These are phyloP conservation scores for Tuber melanosporum DNA, from an alignment of 495 filamentous ascomycete species.

Conservation along the genomic window DNA sequence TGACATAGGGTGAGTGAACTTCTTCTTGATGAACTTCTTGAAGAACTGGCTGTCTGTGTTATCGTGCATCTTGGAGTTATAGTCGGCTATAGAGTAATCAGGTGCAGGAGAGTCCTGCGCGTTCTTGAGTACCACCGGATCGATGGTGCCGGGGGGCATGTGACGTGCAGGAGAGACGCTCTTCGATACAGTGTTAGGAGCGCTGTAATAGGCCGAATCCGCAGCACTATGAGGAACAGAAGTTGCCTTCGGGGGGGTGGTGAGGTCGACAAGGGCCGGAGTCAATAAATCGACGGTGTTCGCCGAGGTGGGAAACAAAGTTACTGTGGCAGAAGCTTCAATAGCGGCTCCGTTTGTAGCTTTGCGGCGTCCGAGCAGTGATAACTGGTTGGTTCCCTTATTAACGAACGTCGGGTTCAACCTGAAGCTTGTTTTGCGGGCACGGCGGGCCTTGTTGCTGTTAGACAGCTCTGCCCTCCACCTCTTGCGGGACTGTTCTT, in stretches of 20 bases:
- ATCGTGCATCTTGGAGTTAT: conserved; percentile 28
- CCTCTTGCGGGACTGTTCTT: conserved; percentile 35
- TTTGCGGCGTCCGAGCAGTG: conserved; percentile 30
- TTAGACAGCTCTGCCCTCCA: conserved; percentile 34
- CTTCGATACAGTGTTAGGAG: conserved; percentile 21
- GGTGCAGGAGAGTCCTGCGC: conserved; percentile 14
- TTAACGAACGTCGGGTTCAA: conserved; percentile 24
- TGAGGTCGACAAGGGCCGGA: conserved; percentile 24
- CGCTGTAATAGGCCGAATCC: conserved; percentile 34
- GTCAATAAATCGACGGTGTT: conserved; percentile 35
- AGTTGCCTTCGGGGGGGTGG: conserved; percentile 28
- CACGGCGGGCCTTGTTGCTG: conserved; percentile 26
- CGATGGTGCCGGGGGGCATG: conserved; percentile 15
- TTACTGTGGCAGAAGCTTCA: conserved; percentile 31
- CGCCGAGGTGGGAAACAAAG: conserved; percentile 32
- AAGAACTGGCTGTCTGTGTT: conserved; percentile 33
- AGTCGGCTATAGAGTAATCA: conserved; percentile 35
- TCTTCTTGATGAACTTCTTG: conserved; percentile 32
- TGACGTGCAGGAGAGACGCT: conserved; percentile 26
- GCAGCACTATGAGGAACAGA: conserved; percentile 30
- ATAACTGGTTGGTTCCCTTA: conserved; percentile 27
- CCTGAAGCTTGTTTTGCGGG: conserved; percentile 32
- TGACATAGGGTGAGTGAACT: conserved; percentile 26
- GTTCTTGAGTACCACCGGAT: conserved; percentile 9
- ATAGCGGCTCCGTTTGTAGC: conserved; percentile 30